Base-by-base conservation (phyloP, 345 rosid species). In the Limnanthes douglasii region DNA sequence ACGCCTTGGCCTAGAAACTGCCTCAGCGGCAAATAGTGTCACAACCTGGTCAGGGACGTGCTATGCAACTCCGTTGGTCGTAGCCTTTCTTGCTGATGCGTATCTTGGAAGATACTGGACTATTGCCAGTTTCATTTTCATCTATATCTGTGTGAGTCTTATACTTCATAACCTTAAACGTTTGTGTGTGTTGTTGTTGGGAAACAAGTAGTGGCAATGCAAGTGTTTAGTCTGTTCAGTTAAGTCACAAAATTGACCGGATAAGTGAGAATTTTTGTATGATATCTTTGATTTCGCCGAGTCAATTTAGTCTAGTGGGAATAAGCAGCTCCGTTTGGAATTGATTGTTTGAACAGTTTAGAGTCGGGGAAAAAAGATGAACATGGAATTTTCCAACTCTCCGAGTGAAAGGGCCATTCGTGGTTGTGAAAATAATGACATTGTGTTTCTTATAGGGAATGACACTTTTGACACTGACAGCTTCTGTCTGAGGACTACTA, bases 11-110 rank as follows among this genome's bases (percentile, higher is more conserved):
- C 81, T 65, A 53, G 82, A 93, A 40, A 90, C 69, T 38, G 96
- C 73, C 3, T 19, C 51, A 8, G 99, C 96, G 44, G 62, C 96
- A 18, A 90, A 70, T 48, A 85, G 61, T 56, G 92, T 72, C 37
- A 77, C 94, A 0, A 80, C 84, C 37, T 90, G 99, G 99, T 70
- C 82, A 0, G 96, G 99, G 37, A 92, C 96, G 16, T 85, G 96
- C 59, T 92, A 85, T 16, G 43, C 71, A 27, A 92, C 94, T 14
- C 94, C 96, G 1, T 47, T 90, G 45, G 64, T 90, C 11, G 96
- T 96, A 33, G 99, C 99, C 16, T 90, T 85, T 62, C 21, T 85
- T 1, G 99, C 99, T 14, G 99, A 92, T 69, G 66, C 99, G 10
- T 92, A 92, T 40, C 37, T 80, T 45, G 99, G 99, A 18, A 65